Base-by-base conservation (phyloP, 176 grass and related monocot genomes). In the Elaeis guineensis region DNA sequence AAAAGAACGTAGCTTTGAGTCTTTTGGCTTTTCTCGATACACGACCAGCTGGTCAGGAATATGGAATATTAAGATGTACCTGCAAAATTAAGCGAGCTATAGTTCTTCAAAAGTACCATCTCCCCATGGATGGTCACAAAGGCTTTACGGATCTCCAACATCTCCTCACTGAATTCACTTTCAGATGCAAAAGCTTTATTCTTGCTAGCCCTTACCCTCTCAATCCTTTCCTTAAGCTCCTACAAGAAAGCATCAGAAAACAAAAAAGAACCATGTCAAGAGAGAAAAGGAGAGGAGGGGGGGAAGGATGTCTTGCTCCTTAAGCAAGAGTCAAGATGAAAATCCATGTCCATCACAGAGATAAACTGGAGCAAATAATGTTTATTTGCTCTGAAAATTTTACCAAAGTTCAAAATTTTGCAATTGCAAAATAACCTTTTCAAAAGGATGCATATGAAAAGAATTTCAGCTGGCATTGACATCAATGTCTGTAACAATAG, bases 91-190 rank as follows among this genome's bases (percentile, higher is more conserved):
- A 98, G 73, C 54, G 87, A 98, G 60, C 87, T 98, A 55, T 92
- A 98, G 57, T 79, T 98, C 64, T 98, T 78, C 56, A 92, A 55
- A 64, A 98, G 87, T 68, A 98, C 86, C 87, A 98, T 98, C 75
- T 98, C 87, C 19, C 93, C 93, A 24, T 98, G 93, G 48, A 98
- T 92, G 25, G 86, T 91, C 49, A 98, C 93, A 58, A 97, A 97
- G 21, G 82, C 93, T 80, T 82, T 82, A 49, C 93, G 87, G 54
- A 92, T 92, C 54, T 98, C 93, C 75, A 91, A 67, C 93, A 89
- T 85, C 53, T 92, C 84, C 75, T 98, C 93, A 53, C 69, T 85
- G 72, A 88, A 92, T 62, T 83, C 79, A 69, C 56, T 73, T 48
- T 72, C 83, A 44, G 84, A 86, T 71, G 69, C 61, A 69, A 82